phyloP scores from a whole-genome alignment of 192 early-diverging fungal species.

The Chytriomyces hyalinus region DNA sequence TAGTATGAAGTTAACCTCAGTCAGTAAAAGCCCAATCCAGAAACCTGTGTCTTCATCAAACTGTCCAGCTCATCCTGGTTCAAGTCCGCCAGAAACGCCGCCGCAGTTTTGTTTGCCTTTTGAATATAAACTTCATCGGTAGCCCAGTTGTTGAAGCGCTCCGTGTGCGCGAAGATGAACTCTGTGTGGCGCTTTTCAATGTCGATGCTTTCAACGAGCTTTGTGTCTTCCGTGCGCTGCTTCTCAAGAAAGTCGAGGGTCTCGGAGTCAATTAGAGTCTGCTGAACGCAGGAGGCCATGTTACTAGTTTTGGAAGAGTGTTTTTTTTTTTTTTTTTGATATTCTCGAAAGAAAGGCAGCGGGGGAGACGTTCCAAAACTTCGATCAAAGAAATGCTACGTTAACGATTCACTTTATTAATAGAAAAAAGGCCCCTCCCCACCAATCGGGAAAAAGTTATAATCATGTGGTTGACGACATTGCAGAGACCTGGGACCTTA shows the following conservation, averaged over 20 bases:
- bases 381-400: too few relatives aligned
- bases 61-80: neutral
- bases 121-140: constrained; percentile 3
- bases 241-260: neutral
- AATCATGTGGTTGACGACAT: too few relatives aligned
- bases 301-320: neutral
- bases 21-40: too few relatives aligned
- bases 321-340: neutral
- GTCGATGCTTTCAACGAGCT: neutral
- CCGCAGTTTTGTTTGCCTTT: neutral
- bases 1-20: too few relatives aligned
- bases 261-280: neutral
- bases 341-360: constrained; percentile 24
- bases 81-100: neutral
- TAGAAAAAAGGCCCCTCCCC: too few relatives aligned
- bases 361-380: too few relatives aligned
- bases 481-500: constrained; percentile 35
- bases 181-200: neutral
- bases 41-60: neutral
- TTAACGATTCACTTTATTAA: too few relatives aligned
- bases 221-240: neutral
- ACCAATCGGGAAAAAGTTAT: too few relatives aligned
- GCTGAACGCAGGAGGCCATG: neutral
- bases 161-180: neutral
- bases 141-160: neutral